Conservation (phyloP, 1,139 yeast species). For the Debaryomyces coudertii region DNA sequence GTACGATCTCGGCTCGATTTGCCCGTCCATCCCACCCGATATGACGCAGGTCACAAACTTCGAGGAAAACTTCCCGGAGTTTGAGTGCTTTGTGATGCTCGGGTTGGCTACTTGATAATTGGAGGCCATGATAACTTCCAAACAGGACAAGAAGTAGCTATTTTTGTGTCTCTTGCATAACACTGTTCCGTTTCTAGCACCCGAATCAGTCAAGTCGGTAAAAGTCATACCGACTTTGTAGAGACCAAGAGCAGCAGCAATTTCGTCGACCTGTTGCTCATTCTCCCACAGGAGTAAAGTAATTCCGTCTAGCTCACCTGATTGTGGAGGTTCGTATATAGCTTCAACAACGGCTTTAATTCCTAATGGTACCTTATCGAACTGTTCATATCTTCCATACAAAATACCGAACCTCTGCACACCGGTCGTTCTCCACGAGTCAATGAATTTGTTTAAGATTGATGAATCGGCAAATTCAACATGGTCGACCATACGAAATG, state of each 20-base stretch:
- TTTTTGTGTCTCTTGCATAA: constrained; percentile 91
- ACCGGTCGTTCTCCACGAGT: constrained; percentile 89
- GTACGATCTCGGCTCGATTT: constrained; percentile 87
- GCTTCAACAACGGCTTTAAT: constrained; percentile 93
- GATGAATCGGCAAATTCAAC: constrained; percentile 81
- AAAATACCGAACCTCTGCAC: constrained; percentile 83
- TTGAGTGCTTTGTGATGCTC: constrained; percentile 67
- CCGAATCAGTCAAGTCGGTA: constrained; percentile 89
- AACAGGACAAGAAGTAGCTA: constrained; percentile 82
- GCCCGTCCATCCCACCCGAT: constrained; percentile 83
- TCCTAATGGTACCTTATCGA: constrained; percentile 87
- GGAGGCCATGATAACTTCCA: constrained; percentile 88
- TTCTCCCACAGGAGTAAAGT: constrained; percentile 67
- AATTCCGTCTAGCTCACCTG: constrained; percentile 83
- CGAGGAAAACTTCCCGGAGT: constrained; percentile 73
- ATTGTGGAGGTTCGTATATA: constrained; percentile 91
- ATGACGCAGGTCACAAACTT: constrained; percentile 93
- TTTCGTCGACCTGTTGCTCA: constrained; percentile 51
- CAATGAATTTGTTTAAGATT: constrained; percentile 80
- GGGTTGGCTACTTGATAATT: constrained; percentile 69
- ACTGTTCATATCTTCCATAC: constrained; percentile 78
- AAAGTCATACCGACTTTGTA: constrained; percentile 80
- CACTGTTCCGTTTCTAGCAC: constrained; percentile 84
- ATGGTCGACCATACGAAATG: constrained; percentile 95
- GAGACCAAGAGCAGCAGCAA: constrained; percentile 68